phyloP scores from a whole-genome alignment of 1,139 yeast species.

The Kodamaea sp. region DNA sequence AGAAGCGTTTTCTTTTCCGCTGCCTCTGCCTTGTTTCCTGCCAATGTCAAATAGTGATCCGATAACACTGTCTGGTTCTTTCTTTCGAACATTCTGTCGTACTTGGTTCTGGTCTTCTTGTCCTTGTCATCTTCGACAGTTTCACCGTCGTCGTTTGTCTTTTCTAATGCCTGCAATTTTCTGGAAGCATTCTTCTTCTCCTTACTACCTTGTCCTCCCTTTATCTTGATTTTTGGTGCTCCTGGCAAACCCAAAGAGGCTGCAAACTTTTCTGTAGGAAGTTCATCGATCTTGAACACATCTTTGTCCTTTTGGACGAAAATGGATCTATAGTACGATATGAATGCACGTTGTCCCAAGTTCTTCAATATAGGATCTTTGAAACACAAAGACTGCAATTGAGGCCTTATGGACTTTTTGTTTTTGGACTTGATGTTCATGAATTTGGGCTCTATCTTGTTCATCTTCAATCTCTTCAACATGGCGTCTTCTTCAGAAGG shows the following conservation, averaged over 20 bases:
- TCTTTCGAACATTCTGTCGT: slow-evolving; percentile 95
- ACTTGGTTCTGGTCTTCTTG: slow-evolving; percentile 71
- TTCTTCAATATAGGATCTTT: slow-evolving; percentile 89
- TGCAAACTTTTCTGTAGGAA: slow-evolving; percentile 85
- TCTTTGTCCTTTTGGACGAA: slow-evolving; percentile 86
- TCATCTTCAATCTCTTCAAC: slow-evolving; percentile 59
- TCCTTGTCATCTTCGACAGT: slow-evolving; percentile 28
- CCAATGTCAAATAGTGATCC: slow-evolving; percentile 79
- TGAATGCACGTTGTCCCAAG: slow-evolving; percentile 92
- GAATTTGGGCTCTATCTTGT: slow-evolving; percentile 68
- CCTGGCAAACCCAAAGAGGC: slow-evolving; percentile 91
- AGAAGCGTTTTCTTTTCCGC: slow-evolving; percentile 33
- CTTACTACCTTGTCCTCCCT: slow-evolving; percentile 56
- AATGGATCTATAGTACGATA: slow-evolving; percentile 83
- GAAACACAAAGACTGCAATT: slow-evolving; percentile 87
- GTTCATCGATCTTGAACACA: slow-evolving; percentile 70
- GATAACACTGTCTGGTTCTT: slow-evolving; percentile 90
- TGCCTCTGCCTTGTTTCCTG: slow-evolving; percentile 38
- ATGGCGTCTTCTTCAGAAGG: slow-evolving; percentile 85
- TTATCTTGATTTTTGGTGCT: slow-evolving; percentile 86
- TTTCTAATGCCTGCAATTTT: slow-evolving; percentile 56
- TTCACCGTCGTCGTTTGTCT: slow-evolving; percentile 71
- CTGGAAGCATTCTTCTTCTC: slow-evolving; percentile 84
- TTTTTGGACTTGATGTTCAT: slow-evolving; percentile 76
- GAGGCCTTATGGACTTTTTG: slow-evolving; percentile 77